Evolutionary conservation across 169 alveolate species (phyloP), one percentile per base, ranked within the genome.

Genomic region (Theileria sp.): DNA sequence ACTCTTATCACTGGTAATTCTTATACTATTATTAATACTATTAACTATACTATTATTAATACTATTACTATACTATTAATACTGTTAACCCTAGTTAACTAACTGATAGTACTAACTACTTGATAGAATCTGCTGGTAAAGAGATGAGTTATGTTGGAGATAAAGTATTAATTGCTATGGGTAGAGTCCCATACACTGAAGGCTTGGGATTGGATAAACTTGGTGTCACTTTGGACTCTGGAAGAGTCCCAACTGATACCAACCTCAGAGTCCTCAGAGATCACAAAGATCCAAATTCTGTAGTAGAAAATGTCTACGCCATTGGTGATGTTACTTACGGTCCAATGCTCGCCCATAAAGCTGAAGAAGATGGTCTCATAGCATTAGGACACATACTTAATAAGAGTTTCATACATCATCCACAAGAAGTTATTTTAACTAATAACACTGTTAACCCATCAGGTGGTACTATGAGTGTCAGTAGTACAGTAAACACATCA

Each of bases 291-390:
- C 79, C 79, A 26, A 58, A 9, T 8, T 21, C 36, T 8, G 26
- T 13, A 30, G 77, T 26, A 7, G 25, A 66, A 19, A 92, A 93
- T 65, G 94, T 98, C 76, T 91, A 93, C 83, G 99, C 99, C 21
- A 97, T 98, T 79, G 99, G 99, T 10, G 99, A 98, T 92, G 97
- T 95, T 54, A 93, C 96, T 38, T 94, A 92, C 32, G 99, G 99
- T 17, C 99, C 99, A 32, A 98, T 97, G 99, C 92, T 98, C 67
- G 99, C 99, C 10, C 99, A 98, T 87, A 98, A 98, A 85, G 99
- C 99, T 25, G 99, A 96, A 84, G 99, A 96, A 80, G 99, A 97
- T 74, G 99, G 99, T 21, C 88, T 96, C 60, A 97, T 97, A 26
- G 97, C 95, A 32, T 97, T 95, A 54, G 99, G 97, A 75, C 74